Evolutionary conservation across 139 green algal species (phyloP), one percentile per base, ranked within the genome.

Genomic region (Chlamydomonas urium): DNA sequence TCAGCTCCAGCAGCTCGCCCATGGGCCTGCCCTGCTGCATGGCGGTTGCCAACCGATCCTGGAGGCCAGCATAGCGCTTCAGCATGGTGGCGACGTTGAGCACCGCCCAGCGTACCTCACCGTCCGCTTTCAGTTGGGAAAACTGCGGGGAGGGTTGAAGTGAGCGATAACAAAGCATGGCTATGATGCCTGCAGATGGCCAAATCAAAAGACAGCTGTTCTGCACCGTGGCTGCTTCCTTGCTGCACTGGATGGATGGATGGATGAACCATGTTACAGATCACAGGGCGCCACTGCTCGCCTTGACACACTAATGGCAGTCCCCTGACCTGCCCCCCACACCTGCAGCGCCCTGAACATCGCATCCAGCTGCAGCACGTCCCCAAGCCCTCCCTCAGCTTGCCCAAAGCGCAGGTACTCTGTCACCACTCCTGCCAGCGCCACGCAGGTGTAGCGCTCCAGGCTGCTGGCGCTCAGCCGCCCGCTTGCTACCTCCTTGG

Each of bases 281-380:
- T 58, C 47, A 23, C 47, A 58, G 47, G 47, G 23, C 47, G 3
- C 47, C 3, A 24, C 47, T 24, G 23, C 28, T 24, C 6, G 5
- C 47, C 47, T 24, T 58, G 26, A 23, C 47, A 23, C 4, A 23
- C 47, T 8, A 23, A 23, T 24, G 4, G 23, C 28, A 2, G 23
- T 32, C n/a, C n/a, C n/a, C n/a, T n/a, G n/a, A n/a, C n/a, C n/a
- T n/a, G n/a, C n/a, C n/a, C 3, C 10, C 57, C 67, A 19, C 62
- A 83, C 79, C 68, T 63, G 35, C 61, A 88, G 57, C 4, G 79
- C 79, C 1, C 67, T 19, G 24, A 88, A 61, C 37, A 88, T 69
- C 5, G 42, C 45, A 69, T 99, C 95, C 68, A 99, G 85, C 85
- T 98, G 92, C 45, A 80, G 74, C 31, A 99, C 81, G 66, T 99